Evolutionary conservation across 2,329 filamentous ascomycete genomes (phyloP).

Genomic region (Aureobasidium pullulans): DNA sequence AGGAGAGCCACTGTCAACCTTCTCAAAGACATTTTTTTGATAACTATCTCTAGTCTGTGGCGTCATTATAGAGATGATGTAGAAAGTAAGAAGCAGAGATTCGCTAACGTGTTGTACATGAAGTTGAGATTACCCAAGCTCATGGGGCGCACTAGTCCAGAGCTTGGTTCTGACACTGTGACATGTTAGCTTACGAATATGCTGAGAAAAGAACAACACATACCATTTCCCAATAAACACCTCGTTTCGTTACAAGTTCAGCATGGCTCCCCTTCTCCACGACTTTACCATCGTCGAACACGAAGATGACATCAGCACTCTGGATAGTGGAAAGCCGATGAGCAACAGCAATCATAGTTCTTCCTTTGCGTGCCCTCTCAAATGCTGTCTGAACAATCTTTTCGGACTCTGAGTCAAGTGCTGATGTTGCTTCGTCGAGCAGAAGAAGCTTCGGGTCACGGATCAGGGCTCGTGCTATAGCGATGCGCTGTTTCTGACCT

Average conservation of each 20-base stretch:
- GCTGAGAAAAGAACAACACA: not conserved
- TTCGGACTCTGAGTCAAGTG: constrained; percentile 36
- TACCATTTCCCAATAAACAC: constrained; percentile 9
- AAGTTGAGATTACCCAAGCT: no score
- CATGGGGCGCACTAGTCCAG: not conserved
- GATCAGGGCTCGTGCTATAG: constrained; percentile 37
- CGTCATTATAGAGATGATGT: no score
- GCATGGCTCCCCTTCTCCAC: constrained; percentile 43
- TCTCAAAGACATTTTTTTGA: no score
- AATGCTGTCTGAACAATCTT: constrained; percentile 33
- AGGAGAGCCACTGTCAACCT: no score
- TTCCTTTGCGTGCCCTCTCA: constrained; percentile 27
- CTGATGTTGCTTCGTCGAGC: constrained; percentile 37
- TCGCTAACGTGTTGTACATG: no score
- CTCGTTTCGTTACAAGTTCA: constrained; percentile 37
- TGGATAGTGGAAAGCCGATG: constrained; percentile 36
- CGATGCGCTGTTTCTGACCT: constrained; percentile 36
- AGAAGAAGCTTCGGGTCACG: constrained; percentile 34
- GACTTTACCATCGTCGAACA: constrained; percentile 42
- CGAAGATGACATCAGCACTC: constrained; percentile 36
- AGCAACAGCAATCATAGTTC: constrained; percentile 39
- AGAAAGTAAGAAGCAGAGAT: no score
- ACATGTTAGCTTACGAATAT: not conserved
- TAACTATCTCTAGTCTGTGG: no score
- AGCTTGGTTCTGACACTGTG: not conserved